Evolutionary conservation across 2,329 filamentous ascomycete species (phyloP).

Genomic region (Arthrobotrys sphaeroides): DNA sequence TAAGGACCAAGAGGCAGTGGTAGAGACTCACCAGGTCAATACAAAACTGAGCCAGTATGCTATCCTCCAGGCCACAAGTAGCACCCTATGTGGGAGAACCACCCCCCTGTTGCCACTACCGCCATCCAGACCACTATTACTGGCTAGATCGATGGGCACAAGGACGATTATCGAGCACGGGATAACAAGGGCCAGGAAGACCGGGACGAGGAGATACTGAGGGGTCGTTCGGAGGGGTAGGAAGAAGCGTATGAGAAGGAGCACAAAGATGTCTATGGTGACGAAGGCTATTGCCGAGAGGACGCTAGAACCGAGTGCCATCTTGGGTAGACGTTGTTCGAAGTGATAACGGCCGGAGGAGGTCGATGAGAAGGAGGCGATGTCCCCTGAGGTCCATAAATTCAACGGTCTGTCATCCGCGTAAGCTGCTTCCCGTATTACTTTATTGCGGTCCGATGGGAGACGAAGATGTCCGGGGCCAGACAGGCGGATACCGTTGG

Average conservation of each 20-base stretch:
- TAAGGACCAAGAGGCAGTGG: not conserved
- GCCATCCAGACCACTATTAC: slow-evolving; percentile 77
- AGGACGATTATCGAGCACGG: slow-evolving; percentile 90
- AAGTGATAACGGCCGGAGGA: not conserved
- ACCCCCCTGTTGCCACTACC: slow-evolving; percentile 72
- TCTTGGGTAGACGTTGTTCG: slow-evolving; percentile 19
- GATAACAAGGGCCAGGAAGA: slow-evolving; percentile 94
- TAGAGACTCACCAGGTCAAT: slow-evolving; percentile 78
- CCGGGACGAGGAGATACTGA: slow-evolving; percentile 85
- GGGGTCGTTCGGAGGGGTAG: slow-evolving; percentile 90
- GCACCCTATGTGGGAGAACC: slow-evolving; percentile 80
- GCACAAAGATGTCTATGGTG: slow-evolving; percentile 69
- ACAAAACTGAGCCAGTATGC: slow-evolving; percentile 97
- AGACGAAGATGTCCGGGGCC: slow-evolving; percentile 2
- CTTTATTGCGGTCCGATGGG: slow-evolving; percentile 4
- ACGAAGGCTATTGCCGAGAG: slow-evolving; percentile 57
- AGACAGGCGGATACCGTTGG: not conserved
- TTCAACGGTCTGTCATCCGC: slow-evolving; percentile 20
- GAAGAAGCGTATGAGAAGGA: slow-evolving; percentile 87
- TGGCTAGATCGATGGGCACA: slow-evolving; percentile 94
- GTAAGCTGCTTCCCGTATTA: slow-evolving; percentile 9
- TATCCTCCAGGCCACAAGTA: slow-evolving; percentile 91
- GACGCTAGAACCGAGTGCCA: slow-evolving; percentile 56
- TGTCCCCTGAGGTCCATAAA: slow-evolving; percentile 22
- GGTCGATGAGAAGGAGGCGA: not conserved